A percentile compares a stretch with the other conserved stretches of the same genome.
phyloP scores from a whole-genome alignment of 106 monocot genomes.

The Chionographis japonica region DNA sequence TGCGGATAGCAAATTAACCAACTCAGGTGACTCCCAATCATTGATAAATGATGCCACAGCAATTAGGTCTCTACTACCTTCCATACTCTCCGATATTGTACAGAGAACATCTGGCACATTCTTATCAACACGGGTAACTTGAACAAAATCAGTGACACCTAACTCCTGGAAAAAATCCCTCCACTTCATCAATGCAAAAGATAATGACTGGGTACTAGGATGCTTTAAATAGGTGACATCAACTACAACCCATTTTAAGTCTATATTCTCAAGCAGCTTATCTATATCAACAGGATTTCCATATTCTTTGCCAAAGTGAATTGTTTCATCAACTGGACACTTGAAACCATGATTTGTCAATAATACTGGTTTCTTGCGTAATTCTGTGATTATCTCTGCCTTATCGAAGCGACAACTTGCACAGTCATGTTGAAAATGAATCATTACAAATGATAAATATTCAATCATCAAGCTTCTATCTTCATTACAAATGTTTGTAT shows the following conservation, averaged over 20 bases:
- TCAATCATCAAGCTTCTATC: constrained; percentile 57
- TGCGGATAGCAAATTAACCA: constrained; percentile 53
- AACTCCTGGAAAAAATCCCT: constrained; percentile 65
- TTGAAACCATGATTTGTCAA: constrained; percentile 79
- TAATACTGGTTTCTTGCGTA: constrained; percentile 39
- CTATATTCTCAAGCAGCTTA: constrained; percentile 32
- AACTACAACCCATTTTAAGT: constrained; percentile 66
- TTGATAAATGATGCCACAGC: constrained; percentile 15
- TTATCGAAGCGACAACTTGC: constrained; percentile 56
- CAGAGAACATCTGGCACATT: constrained; percentile 19
- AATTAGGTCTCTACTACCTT: not conserved
- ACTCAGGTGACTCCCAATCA: constrained; percentile 93
- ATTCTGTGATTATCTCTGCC: constrained; percentile 46
- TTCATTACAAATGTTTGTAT: constrained; percentile 5
- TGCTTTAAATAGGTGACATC: constrained; percentile 75
- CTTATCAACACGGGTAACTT: constrained; percentile 48
- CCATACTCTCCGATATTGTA: constrained; percentile 8
- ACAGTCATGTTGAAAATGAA: constrained; percentile 82
- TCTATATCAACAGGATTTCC: constrained; percentile 57
- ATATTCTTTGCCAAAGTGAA: constrained; percentile 85
- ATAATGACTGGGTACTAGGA: constrained; percentile 34
- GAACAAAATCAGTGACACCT: constrained; percentile 93
- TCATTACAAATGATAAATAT: constrained; percentile 78
- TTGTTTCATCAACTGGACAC: constrained; percentile 46
- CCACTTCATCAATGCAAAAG: constrained; percentile 39